phyloP scores from a whole-genome alignment of 202 grass and related monocot species.

The Zoysia matrella region DNA sequence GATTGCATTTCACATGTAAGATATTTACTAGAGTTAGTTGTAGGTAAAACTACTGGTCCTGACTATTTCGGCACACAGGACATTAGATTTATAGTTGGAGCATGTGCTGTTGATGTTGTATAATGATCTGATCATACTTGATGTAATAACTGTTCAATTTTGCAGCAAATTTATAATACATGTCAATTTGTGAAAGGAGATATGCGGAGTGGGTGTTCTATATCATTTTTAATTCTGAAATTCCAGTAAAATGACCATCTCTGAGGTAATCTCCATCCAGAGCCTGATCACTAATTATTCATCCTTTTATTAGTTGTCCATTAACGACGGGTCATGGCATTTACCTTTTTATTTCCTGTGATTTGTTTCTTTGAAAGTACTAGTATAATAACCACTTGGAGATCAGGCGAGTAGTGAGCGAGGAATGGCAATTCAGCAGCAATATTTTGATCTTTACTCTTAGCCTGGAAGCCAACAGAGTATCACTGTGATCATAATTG shows the following conservation, averaged over 20 bases:
- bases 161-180: conserved; percentile 41
- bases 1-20: conserved; percentile 48
- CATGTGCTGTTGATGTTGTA: conserved; percentile 47
- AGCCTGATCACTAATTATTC: neutral
- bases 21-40: conserved; percentile 54
- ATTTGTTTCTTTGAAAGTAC: conserved; percentile 17
- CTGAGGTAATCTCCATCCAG: neutral
- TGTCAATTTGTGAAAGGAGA: conserved; percentile 19
- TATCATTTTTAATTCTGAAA: neutral
- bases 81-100: conserved; percentile 44
- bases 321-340: neutral
- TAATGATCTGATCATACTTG: conserved; percentile 35
- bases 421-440: conserved; percentile 5
- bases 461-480: neutral
- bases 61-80: conserved; percentile 39
- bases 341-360: neutral
- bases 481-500: neutral
- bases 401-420: neutral
- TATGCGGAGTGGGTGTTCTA: neutral
- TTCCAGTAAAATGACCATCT: neutral
- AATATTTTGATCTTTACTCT: neutral
- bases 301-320: neutral
- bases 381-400: neutral
- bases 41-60: conserved; percentile 49
- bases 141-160: conserved; percentile 50